These are phyloP conservation scores for Cubamyces lactineus DNA, from an alignment of 768 basidiomycete genomes.

Conservation along the genomic window DNA sequence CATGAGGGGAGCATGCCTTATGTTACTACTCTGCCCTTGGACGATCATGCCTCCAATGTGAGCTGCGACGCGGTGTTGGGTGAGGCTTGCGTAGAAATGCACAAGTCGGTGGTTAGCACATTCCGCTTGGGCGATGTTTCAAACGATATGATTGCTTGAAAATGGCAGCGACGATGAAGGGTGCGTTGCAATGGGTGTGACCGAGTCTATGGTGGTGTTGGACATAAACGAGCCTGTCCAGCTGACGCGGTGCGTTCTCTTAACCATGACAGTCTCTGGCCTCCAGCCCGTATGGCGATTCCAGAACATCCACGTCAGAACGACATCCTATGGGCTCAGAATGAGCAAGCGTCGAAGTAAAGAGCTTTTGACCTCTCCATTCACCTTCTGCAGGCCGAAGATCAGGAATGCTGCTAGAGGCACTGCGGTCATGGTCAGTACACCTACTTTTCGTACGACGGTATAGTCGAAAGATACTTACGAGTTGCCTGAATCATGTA, in stretches of 20 bases:
- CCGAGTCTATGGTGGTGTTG: conserved; percentile 17
- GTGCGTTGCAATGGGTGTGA: conserved; percentile 17
- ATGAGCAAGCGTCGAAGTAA: background rate
- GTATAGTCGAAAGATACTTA: conserved; percentile 32
- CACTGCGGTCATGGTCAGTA: conserved; percentile 38
- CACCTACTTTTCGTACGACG: background rate
- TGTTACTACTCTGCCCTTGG: too few relatives aligned
- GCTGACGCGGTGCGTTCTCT: background rate
- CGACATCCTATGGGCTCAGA: conserved; percentile 15
- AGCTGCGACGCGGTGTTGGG: too few relatives aligned
- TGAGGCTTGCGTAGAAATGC: too few relatives aligned
- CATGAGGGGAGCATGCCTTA: too few relatives aligned
- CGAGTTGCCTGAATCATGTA: conserved; percentile 55
- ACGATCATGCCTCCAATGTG: too few relatives aligned
- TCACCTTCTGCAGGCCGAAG: conserved; percentile 54
- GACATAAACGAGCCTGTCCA: conserved; percentile 9
- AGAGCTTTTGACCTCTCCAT: too few relatives aligned
- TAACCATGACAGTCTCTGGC: background rate
- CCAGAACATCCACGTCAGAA: conserved; percentile 18
- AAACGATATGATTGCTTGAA: conserved; percentile 11
- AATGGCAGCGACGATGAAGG: background rate
- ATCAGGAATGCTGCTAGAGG: conserved; percentile 51
- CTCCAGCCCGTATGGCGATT: conserved; percentile 6
- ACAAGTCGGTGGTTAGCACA: too few relatives aligned
- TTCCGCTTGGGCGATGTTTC: background rate